A percentile compares a stretch with the other conserved stretches of the same genome.
Conservation (phyloP, 768 basidiomycete genomes). For the Hericium erinaceus region DNA sequence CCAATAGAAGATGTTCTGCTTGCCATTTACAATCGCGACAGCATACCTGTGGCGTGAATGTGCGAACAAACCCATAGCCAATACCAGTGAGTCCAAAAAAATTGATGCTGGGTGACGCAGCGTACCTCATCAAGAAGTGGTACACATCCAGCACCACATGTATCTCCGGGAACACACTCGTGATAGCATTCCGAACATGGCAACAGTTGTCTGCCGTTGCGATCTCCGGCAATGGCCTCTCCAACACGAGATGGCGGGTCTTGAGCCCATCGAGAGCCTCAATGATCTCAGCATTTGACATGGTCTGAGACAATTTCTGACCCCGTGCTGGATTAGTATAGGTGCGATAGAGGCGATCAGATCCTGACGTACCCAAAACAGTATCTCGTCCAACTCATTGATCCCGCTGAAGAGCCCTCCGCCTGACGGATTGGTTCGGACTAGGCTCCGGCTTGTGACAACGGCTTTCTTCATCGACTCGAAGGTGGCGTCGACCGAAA, state of each 20-base stretch:
- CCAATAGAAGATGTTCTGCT: no score
- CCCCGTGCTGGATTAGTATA: neutral
- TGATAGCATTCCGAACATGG: slow-evolving; percentile 5
- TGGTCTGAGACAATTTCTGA: slow-evolving; percentile 12
- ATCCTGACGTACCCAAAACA: slow-evolving; percentile 12
- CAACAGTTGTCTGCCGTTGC: slow-evolving; percentile 18
- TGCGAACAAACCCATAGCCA: no score
- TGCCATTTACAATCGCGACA: no score
- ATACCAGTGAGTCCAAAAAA: no score
- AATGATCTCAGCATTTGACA: slow-evolving; percentile 9
- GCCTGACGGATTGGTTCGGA: neutral
- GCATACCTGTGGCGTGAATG: no score
- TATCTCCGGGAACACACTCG: neutral
- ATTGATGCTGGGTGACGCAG: no score
- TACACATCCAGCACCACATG: slow-evolving; percentile 11
- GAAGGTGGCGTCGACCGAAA: slow-evolving; percentile 15
- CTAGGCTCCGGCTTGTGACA: neutral
- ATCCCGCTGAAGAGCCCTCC: slow-evolving; percentile 12
- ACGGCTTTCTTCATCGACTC: slow-evolving; percentile 11
- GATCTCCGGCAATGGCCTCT: slow-evolving; percentile 7
- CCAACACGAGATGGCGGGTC: slow-evolving; percentile 3
- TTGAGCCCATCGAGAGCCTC: slow-evolving; percentile 11
- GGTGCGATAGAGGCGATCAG: no score
- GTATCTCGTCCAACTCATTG: slow-evolving; percentile 13
- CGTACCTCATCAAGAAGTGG: slow-evolving; percentile 17